A percentile compares a stretch with the other conserved stretches of the same genome.
Conservation (phyloP, 352 stramenopile genomes). For the Aphanomyces astaci region DNA sequence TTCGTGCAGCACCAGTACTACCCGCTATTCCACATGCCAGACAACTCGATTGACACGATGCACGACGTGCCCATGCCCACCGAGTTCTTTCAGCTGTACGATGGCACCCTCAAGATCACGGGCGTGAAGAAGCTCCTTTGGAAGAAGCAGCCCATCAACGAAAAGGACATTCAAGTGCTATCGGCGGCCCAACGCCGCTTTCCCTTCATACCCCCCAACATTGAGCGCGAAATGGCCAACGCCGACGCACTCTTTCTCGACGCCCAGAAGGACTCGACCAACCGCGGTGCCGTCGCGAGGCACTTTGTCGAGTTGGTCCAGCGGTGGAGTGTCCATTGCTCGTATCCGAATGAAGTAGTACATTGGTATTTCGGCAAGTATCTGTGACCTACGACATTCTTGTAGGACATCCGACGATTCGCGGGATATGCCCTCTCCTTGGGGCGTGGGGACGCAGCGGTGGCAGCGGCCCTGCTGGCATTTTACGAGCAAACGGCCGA, state of each 20-base stretch:
- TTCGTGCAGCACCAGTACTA: slow-evolving; percentile 44
- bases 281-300: background rate
- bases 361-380: background rate
- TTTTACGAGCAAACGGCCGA: slow-evolving; percentile 7
- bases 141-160: slow-evolving; percentile 31
- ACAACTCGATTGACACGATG: slow-evolving; percentile 57
- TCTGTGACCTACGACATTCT: background rate
- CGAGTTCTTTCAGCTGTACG: slow-evolving; percentile 75
- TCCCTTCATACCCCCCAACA: slow-evolving; percentile 25
- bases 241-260: slow-evolving; percentile 2
- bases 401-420: slow-evolving; percentile 24
- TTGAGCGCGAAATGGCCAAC: slow-evolving; percentile 17
- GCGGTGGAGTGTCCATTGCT: slow-evolving; percentile 11
- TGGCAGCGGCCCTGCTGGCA: background rate
- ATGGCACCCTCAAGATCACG: slow-evolving; percentile 63
- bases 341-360: slow-evolving; percentile 23
- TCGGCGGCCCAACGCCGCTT: slow-evolving; percentile 25
- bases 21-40: slow-evolving; percentile 28
- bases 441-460: background rate
- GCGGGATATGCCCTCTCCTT: background rate
- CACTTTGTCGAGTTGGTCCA: slow-evolving; percentile 10
- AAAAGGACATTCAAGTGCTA: slow-evolving; percentile 30
- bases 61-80: slow-evolving; percentile 66
- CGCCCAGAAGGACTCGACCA: background rate
- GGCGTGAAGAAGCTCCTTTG: slow-evolving; percentile 70